These are phyloP conservation scores for Fusarium buxicola DNA, from an alignment of 2,329 filamentous ascomycete species.

Conservation along the genomic window DNA sequence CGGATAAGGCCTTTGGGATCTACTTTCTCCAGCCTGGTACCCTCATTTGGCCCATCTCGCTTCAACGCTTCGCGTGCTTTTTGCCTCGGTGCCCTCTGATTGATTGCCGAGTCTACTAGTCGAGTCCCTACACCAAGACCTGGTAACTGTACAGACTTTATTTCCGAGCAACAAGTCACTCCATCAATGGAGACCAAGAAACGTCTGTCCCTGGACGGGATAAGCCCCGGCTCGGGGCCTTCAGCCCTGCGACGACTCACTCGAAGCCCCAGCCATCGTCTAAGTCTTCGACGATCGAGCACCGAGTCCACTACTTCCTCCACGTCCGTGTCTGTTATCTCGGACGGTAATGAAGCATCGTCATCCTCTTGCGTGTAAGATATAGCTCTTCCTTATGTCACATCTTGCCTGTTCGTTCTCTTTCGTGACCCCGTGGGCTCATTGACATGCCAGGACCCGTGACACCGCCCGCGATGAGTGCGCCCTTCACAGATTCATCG, in stretches of 20 bases:
- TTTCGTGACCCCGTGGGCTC: conserved; percentile 20
- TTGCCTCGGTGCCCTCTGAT: conserved; percentile 1
- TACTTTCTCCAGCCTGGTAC: conserved; percentile 18
- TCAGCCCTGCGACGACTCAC: conserved; percentile 50
- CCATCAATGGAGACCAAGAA: conserved; percentile 49
- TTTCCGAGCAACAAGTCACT: not conserved
- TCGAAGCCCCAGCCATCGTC: conserved; percentile 49
- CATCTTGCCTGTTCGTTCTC: conserved; percentile 3
- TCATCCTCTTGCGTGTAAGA: conserved; percentile 51
- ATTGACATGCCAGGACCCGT: conserved; percentile 53
- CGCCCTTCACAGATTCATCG: conserved; percentile 65
- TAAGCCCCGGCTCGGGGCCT: conserved; percentile 42
- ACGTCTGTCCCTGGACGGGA: conserved; percentile 46
- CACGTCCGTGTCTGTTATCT: conserved; percentile 41
- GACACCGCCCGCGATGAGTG: conserved; percentile 62
- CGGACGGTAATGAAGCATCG: conserved; percentile 42
- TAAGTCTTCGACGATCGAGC: conserved; percentile 48
- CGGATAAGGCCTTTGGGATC: conserved; percentile 31
- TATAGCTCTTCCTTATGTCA: conserved; percentile 18
- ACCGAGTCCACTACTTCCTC: conserved; percentile 47
- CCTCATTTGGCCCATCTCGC: conserved; percentile 19
- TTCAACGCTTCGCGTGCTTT: not conserved
- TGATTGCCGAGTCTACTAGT: not conserved
- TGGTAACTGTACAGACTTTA: not conserved
- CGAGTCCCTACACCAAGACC: not conserved